These are phyloP conservation scores for Pythium aristosporum DNA, from an alignment of 352 stramenopile genomes.

Conservation along the genomic window DNA sequence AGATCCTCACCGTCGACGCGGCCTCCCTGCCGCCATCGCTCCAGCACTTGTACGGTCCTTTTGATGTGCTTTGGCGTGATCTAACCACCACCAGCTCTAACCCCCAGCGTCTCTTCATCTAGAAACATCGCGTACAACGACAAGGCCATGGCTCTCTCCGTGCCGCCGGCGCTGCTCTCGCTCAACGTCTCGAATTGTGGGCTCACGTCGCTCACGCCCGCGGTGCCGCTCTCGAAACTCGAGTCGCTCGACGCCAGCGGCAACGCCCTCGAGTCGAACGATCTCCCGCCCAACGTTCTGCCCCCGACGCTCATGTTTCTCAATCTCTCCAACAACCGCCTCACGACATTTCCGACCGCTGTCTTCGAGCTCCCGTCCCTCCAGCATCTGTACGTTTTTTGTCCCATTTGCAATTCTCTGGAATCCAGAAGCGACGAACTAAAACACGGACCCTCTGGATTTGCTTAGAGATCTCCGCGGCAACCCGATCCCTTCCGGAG, in stretches of 20 bases:
- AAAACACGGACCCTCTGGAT: neutral
- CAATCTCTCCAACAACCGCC: constrained; percentile 19
- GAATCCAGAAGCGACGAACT: neutral
- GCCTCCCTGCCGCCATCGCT: constrained; percentile 7
- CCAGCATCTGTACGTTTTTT: constrained; percentile 21
- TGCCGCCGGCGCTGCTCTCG: constrained; percentile 1
- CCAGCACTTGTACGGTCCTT: constrained; percentile 15
- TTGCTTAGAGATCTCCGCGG: constrained; percentile 15
- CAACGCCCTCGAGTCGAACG: constrained; percentile 12
- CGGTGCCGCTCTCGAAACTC: neutral
- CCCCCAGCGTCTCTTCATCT: neutral
- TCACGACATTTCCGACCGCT: constrained; percentile 7
- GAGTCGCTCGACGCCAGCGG: constrained; percentile 17
- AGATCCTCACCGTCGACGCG: constrained; percentile 1
- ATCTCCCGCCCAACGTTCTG: neutral
- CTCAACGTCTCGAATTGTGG: constrained; percentile 20
- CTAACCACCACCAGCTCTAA: neutral
- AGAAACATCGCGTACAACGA: constrained; percentile 18
- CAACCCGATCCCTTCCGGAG: constrained; percentile 12
- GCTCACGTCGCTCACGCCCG: constrained; percentile 1
- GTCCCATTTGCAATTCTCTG: too few relatives aligned
- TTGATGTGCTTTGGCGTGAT: neutral
- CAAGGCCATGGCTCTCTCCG: neutral
- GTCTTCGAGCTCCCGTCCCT: constrained; percentile 19
- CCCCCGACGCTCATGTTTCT: constrained; percentile 12